Evolutionary conservation across 768 basidiomycete genomes (phyloP).

Genomic region (Tricholoma sp.): DNA sequence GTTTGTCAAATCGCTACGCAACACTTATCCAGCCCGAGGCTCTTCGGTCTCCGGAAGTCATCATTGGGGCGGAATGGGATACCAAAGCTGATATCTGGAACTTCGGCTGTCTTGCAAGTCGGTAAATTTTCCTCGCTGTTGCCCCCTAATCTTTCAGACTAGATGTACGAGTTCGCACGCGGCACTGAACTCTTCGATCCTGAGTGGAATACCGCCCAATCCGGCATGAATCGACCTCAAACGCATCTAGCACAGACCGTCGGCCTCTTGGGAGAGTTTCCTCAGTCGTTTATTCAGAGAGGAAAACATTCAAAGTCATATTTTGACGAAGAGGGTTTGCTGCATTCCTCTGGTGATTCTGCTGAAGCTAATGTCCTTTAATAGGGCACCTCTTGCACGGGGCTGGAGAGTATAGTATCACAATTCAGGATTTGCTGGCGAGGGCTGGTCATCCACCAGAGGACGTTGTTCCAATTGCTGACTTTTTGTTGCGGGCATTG

Average conservation of each 20-base stretch:
- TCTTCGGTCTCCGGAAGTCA: conserved; percentile 25
- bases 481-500: not conserved
- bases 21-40: conserved; percentile 16
- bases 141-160: not conserved
- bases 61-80: conserved; percentile 18
- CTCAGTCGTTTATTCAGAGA: not conserved
- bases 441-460: not conserved
- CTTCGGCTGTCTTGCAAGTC: conserved; percentile 20
- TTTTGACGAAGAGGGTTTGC: not conserved
- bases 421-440: not conserved
- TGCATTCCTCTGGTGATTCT: not conserved
- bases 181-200: not conserved
- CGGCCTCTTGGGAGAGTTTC: not conserved
- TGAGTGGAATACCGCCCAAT: not conserved
- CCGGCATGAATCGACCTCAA: not conserved
- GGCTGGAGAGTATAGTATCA: not conserved
- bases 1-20: too few species aligned
- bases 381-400: not conserved
- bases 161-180: not conserved
- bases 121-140: not conserved
- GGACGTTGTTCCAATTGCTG: not conserved
- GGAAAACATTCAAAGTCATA: not conserved
- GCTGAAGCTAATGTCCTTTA: not conserved
- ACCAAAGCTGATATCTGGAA: conserved; percentile 27
- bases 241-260: not conserved